Conservation (phyloP, 108 stramenopile genomes). For the Pseudonitzschia multistriata region DNA sequence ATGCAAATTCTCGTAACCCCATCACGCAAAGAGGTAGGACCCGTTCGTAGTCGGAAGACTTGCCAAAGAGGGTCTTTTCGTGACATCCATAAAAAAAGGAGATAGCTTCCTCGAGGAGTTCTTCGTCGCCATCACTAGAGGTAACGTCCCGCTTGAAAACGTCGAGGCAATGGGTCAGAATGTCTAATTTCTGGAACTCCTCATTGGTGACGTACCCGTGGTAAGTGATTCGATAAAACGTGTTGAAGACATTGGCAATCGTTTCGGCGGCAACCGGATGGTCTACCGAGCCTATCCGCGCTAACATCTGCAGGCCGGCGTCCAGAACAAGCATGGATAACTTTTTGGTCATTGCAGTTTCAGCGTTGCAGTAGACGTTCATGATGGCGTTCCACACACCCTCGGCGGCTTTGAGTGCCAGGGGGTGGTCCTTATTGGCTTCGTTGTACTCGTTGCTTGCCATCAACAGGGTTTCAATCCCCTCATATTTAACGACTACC, state of each 20-base stretch:
- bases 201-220: neutral
- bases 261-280: slow-evolving; percentile 1
- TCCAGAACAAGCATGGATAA: neutral
- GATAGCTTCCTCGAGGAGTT: neutral
- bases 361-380: slow-evolving; percentile 3
- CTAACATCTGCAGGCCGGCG: neutral
- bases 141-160: slow-evolving; percentile 3
- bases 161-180: neutral
- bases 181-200: neutral
- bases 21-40: neutral
- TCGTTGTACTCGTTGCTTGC: neutral
- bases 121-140: neutral
- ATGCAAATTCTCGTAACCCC: slow-evolving; percentile 1
- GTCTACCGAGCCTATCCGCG: neutral
- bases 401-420: neutral
- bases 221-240: neutral
- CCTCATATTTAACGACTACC: neutral
- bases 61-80: neutral
- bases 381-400: slow-evolving; percentile 3
- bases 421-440: neutral
- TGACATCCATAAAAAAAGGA: slow-evolving; percentile 1
- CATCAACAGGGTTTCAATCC: neutral
- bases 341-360: neutral
- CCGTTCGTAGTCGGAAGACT: neutral
- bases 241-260: neutral